Evolutionary conservation across 768 basidiomycete species (phyloP).

Genomic region (Rhizopogon vinicolor): DNA sequence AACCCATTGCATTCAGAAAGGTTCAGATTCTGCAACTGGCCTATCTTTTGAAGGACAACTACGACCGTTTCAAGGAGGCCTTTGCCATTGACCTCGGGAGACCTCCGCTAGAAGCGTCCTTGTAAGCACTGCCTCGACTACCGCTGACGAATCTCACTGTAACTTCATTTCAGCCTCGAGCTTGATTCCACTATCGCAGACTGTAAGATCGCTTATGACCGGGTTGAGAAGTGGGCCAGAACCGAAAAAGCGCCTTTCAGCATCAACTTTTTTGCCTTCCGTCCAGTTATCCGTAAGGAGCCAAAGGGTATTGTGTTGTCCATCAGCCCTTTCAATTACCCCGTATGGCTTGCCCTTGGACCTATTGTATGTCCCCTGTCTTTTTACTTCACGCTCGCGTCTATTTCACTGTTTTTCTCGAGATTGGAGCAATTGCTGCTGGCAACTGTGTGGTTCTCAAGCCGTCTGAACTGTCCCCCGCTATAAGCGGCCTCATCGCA

Average conservation of each 20-base stretch:
- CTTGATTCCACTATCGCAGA: slow-evolving; percentile 49
- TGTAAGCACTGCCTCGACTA: slow-evolving; percentile 33
- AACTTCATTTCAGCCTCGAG: slow-evolving; percentile 49
- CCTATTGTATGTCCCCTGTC: slow-evolving; percentile 46
- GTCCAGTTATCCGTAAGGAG: slow-evolving; percentile 65
- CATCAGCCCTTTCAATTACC: slow-evolving; percentile 76
- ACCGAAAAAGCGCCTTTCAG: slow-evolving; percentile 53
- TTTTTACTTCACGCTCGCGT: neutral
- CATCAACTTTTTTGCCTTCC: slow-evolving; percentile 53
- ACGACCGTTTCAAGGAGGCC: slow-evolving; percentile 52
- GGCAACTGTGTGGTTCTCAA: slow-evolving; percentile 72
- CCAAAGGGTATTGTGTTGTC: slow-evolving; percentile 73
- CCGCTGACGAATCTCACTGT: neutral
- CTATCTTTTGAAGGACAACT: slow-evolving; percentile 73
- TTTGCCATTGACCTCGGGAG: slow-evolving; percentile 61
- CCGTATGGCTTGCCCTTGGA: slow-evolving; percentile 51
- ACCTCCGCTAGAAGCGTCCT: slow-evolving; percentile 51
- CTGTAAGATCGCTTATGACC: slow-evolving; percentile 50
- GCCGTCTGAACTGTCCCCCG: slow-evolving; percentile 67
- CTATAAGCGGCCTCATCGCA: slow-evolving; percentile 50
- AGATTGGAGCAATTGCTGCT: slow-evolving; percentile 71
- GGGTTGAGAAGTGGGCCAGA: slow-evolving; percentile 73
- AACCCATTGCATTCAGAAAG: slow-evolving; percentile 63
- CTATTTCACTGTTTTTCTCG: slow-evolving; percentile 5
- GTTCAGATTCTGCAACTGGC: slow-evolving; percentile 72